A percentile compares a stretch with the other conserved stretches of the same genome.
These are phyloP conservation scores for Tricholoma hemisulphureum DNA, from an alignment of 768 basidiomycete genomes.

Conservation along the genomic window DNA sequence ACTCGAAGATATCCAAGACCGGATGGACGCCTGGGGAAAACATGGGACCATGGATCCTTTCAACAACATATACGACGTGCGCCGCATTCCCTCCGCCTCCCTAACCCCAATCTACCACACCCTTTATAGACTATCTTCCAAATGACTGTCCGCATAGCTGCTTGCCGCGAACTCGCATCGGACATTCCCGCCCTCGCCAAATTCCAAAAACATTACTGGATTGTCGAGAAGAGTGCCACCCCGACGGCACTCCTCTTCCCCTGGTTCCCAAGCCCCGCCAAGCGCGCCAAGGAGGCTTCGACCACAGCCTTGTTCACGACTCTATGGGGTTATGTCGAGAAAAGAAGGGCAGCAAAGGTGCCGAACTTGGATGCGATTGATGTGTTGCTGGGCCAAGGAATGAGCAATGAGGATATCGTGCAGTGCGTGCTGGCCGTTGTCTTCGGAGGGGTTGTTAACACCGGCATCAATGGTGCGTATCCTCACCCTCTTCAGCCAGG, in stretches of 20 bases:
- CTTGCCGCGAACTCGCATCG: conserved; percentile 27
- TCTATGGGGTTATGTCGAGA: conserved; percentile 25
- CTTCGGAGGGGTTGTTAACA: conserved; percentile 38
- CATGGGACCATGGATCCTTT: conserved; percentile 26
- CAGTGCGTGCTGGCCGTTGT: conserved; percentile 33
- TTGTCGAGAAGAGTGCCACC: conserved; percentile 33
- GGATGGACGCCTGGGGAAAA: conserved; percentile 22
- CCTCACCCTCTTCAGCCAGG: not conserved
- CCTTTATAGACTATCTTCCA: conserved; percentile 24
- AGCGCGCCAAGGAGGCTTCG: conserved; percentile 28
- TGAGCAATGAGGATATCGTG: conserved; percentile 24
- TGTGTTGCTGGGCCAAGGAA: conserved; percentile 30
- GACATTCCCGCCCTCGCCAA: conserved; percentile 16
- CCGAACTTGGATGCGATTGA: conserved; percentile 34
- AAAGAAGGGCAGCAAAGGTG: conserved; percentile 21
- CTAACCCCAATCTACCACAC: not conserved
- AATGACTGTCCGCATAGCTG: conserved; percentile 29
- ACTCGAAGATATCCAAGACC: conserved; percentile 21
- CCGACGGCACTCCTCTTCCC: conserved; percentile 32
- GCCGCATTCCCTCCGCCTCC: not conserved
- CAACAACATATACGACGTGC: conserved; percentile 23
- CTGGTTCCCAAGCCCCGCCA: conserved; percentile 33
- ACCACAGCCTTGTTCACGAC: conserved; percentile 28
- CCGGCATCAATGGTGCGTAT: not conserved
- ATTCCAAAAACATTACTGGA: conserved; percentile 20